Conservation (phyloP, 768 basidiomycete genomes). For the Lentinula edodes region DNA sequence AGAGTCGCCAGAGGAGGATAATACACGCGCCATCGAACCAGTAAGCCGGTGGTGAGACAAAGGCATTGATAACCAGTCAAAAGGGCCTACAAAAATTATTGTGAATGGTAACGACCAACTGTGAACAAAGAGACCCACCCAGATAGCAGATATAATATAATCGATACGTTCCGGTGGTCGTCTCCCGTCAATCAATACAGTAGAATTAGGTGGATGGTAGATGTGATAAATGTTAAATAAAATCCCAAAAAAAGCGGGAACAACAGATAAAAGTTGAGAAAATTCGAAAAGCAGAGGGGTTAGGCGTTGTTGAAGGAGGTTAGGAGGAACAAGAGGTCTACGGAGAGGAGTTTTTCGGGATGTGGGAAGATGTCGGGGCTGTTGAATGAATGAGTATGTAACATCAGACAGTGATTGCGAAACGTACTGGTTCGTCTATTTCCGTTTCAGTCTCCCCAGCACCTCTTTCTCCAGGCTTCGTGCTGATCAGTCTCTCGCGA, state of each 20-base stretch:
- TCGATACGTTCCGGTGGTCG: slow-evolving; percentile 53
- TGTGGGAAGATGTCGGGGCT: slow-evolving; percentile 68
- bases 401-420: background rate
- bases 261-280: slow-evolving; percentile 64
- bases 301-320: slow-evolving; percentile 36
- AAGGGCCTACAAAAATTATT: slow-evolving; percentile 46
- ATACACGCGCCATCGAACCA: slow-evolving; percentile 86
- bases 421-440: slow-evolving; percentile 4
- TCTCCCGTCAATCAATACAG: slow-evolving; percentile 11
- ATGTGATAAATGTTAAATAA: slow-evolving; percentile 56
- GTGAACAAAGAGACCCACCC: slow-evolving; percentile 41
- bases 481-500: slow-evolving; percentile 1
- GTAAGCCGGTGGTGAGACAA: slow-evolving; percentile 79
- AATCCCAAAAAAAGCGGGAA: slow-evolving; percentile 66
- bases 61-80: slow-evolving; percentile 90
- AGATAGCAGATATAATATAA: slow-evolving; percentile 61
- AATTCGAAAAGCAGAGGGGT: slow-evolving; percentile 65
- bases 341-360: slow-evolving; percentile 53
- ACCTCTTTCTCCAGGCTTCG: slow-evolving; percentile 5
- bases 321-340: slow-evolving; percentile 44
- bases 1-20: slow-evolving; percentile 86
- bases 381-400: background rate
- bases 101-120: slow-evolving; percentile 1
- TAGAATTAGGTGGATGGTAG: slow-evolving; percentile 34
- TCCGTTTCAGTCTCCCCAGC: slow-evolving; percentile 8